A percentile compares a stretch with the other conserved stretches of the same genome.
Evolutionary conservation across 192 early-diverging fungal species (phyloP).

Genomic region (Geranomyces michiganensis): DNA sequence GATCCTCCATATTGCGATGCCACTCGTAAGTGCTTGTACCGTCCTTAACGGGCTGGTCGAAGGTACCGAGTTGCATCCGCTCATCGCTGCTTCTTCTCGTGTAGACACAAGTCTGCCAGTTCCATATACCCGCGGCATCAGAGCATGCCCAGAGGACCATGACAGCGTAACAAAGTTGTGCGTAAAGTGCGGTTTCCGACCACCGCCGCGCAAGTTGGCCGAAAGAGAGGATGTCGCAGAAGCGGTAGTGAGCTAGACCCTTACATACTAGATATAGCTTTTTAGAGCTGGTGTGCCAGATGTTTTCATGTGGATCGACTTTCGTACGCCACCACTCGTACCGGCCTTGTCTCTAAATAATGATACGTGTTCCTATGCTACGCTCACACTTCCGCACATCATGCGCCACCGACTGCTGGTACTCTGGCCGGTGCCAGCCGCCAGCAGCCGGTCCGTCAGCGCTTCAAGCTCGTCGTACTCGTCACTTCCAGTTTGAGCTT

Average conservation of each 20-base stretch:
- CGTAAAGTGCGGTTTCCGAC: constrained; percentile 16
- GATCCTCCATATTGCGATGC: constrained; percentile 28
- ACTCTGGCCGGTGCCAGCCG: background rate
- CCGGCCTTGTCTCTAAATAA: no score
- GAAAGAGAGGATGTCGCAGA: background rate
- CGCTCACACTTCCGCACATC: background rate
- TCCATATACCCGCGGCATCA: background rate
- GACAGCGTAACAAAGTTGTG: constrained; percentile 20
- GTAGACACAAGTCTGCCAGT: constrained; percentile 17
- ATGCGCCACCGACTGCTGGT: background rate
- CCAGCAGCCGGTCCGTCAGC: constrained; percentile 2
- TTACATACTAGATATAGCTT: no score
- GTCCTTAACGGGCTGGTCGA: background rate
- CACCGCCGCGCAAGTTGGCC: background rate
- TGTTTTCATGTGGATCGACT: no score
- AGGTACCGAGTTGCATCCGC: no score
- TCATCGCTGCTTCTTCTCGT: background rate
- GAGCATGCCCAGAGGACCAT: constrained; percentile 22
- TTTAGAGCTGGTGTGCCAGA: no score
- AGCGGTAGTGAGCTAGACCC: no score
- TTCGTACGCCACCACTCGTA: no score
- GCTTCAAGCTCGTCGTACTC: background rate
- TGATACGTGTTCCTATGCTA: no score
- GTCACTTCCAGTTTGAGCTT: background rate
- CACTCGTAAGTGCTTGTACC: constrained; percentile 9